These are phyloP conservation scores for Thraustotheca clavata DNA, from an alignment of 352 stramenopile species.

Conservation along the genomic window DNA sequence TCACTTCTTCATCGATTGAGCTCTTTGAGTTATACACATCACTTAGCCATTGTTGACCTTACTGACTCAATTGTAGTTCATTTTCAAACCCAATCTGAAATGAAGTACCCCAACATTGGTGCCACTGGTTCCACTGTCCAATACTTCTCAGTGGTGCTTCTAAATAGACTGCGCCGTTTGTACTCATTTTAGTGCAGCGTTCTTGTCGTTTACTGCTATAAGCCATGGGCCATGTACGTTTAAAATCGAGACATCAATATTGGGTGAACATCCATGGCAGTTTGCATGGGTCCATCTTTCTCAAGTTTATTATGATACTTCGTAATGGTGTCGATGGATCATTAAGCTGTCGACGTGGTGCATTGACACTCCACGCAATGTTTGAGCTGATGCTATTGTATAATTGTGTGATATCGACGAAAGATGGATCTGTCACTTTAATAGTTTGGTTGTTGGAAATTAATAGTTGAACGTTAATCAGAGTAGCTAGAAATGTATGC, in stretches of 20 bases:
- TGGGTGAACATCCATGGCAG: conserved; percentile 18
- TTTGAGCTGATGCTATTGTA: background rate
- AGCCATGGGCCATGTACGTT: background rate
- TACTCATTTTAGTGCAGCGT: background rate
- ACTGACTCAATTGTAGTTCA: too few species aligned
- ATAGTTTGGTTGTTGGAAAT: background rate
- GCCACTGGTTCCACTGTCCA: background rate
- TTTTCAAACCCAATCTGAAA: background rate
- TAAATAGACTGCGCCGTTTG: conserved; percentile 12
- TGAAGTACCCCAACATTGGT: background rate
- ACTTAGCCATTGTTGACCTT: too few species aligned
- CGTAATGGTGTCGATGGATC: background rate
- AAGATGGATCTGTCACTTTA: background rate
- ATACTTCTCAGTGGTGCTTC: background rate
- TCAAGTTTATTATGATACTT: background rate
- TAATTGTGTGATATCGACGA: background rate
- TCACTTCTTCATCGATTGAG: background rate
- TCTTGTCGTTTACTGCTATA: background rate
- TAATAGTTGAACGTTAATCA: background rate
- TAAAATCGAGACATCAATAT: conserved; percentile 19
- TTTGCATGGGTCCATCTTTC: conserved; percentile 11
- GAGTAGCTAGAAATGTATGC: background rate
- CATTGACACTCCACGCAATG: background rate
- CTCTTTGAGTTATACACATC: too few species aligned
- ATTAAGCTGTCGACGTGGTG: background rate